Percentiles rank a stretch among this genome's conserved stretches.
These are phyloP conservation scores for Glycyrrhiza uralensis DNA, from an alignment of 306 rosid species.

Conservation along the genomic window DNA sequence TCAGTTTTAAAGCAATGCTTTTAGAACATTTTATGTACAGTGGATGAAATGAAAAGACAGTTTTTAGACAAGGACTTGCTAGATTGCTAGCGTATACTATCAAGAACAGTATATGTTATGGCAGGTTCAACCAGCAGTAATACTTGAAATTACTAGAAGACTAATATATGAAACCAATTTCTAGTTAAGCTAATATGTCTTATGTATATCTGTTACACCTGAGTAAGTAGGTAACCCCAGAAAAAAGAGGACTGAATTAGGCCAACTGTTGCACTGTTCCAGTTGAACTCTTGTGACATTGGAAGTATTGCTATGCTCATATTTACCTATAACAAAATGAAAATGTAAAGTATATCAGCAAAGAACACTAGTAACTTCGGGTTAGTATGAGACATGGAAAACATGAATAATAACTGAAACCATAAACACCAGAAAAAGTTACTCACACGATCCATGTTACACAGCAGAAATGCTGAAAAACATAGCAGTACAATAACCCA, in stretches of 20 bases:
- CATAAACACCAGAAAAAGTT: conserved; percentile 6
- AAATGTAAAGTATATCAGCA: neutral
- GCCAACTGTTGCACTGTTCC: conserved; percentile 96
- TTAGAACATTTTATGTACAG: neutral
- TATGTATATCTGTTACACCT: conserved; percentile 48
- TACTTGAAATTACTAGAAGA: conserved; percentile 8
- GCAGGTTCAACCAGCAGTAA: neutral
- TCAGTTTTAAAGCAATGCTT: conserved; percentile 26
- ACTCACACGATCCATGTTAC: conserved; percentile 99
- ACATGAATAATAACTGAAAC: neutral
- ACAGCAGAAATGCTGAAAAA: conserved; percentile 75
- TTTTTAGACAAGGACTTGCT: conserved; percentile 16
- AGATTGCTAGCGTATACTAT: conserved; percentile 5
- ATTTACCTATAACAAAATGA: conserved; percentile 58
- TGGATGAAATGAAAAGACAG: neutral
- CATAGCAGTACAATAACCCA: conserved; percentile 92
- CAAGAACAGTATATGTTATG: neutral
- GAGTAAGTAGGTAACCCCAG: conserved; percentile 98
- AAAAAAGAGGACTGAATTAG: conserved; percentile 93
- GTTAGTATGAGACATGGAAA: neutral
- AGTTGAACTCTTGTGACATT: conserved; percentile 84
- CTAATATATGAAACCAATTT: neutral
- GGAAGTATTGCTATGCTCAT: conserved; percentile 99
- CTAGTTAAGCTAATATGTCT: neutral
- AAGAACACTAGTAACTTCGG: neutral